phyloP scores from a whole-genome alignment of 2,329 filamentous ascomycete genomes.

The Fusarium sarcochroum region DNA sequence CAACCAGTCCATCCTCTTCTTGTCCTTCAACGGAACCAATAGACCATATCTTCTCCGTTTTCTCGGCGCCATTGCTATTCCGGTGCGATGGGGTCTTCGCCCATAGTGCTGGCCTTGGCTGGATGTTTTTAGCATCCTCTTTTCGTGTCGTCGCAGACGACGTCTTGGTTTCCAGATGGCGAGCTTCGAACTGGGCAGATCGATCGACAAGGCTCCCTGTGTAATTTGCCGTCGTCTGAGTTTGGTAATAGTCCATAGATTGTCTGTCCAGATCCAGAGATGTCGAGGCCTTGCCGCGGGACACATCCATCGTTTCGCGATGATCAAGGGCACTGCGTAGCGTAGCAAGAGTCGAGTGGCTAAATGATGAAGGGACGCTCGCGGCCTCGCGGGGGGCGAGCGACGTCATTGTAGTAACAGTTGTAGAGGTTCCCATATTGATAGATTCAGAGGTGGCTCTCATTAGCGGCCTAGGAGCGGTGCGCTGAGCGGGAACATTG shows the following conservation, averaged over 20 bases:
- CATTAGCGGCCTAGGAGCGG: conserved; percentile 56
- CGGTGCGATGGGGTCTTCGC: conserved; percentile 61
- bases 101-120: conserved; percentile 37
- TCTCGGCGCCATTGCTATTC: conserved; percentile 63
- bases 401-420: conserved; percentile 51
- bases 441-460: conserved; percentile 52
- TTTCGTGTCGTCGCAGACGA: conserved; percentile 22
- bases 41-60: conserved; percentile 75
- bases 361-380: conserved; percentile 53
- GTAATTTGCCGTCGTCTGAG: conserved; percentile 43
- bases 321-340: conserved; percentile 56
- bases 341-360: conserved; percentile 50
- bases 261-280: conserved; percentile 55
- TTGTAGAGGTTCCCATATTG: conserved; percentile 53
- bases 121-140: conserved; percentile 32
- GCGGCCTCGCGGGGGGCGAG: conserved; percentile 49
- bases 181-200: conserved; percentile 41
- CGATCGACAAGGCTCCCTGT: conserved; percentile 50
- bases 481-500: conserved; percentile 55
- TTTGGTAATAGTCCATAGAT: conserved; percentile 43
- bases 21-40: conserved; percentile 67
- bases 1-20: conserved; percentile 70
- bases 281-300: conserved; percentile 50
- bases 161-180: conserved; percentile 33
- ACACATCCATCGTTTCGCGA: conserved; percentile 51